A percentile compares a stretch with the other conserved stretches of the same genome.
phyloP scores from a whole-genome alignment of 306 rosid species.

The Vicia villosa region DNA sequence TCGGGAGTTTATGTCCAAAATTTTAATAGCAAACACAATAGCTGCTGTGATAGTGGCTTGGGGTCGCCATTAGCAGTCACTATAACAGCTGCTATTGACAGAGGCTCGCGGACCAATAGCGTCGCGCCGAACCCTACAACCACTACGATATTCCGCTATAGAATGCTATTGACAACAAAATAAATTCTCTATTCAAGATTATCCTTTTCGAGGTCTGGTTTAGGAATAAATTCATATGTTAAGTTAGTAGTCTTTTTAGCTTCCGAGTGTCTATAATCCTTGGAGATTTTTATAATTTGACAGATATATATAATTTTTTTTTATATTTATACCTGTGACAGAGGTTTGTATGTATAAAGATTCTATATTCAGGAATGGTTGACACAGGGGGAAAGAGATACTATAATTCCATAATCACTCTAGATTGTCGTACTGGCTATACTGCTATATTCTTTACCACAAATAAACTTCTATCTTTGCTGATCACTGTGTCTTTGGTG shows the following conservation, averaged over 20 bases:
- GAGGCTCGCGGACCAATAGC: too few species aligned
- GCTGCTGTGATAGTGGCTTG: too few species aligned
- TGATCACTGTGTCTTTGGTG: conserved; percentile 7
- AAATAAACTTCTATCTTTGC: conserved; percentile 1
- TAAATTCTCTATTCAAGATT: conserved; percentile 21
- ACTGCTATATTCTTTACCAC: conserved; percentile 26
- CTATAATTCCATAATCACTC: too few species aligned
- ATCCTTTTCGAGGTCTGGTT: conserved; percentile 20
- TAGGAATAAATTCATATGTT: not conserved
- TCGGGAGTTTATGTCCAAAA: too few species aligned
- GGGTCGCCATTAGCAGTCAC: too few species aligned
- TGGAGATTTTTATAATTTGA: conserved; percentile 27
- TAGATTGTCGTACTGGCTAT: not conserved
- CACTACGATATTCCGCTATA: too few species aligned
- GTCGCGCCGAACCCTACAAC: too few species aligned
- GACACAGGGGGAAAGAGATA: too few species aligned
- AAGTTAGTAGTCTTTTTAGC: conserved; percentile 20
- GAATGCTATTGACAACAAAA: not conserved
- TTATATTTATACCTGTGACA: conserved; percentile 8
- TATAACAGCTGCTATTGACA: too few species aligned
- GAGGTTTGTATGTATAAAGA: conserved; percentile 4
- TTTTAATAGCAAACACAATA: too few species aligned
- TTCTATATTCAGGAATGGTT: conserved; percentile 4
- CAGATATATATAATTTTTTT: conserved; percentile 5
- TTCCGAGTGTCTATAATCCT: conserved; percentile 4